phyloP scores from a whole-genome alignment of 805 yeast genomes.

The Hanseniaspora lachancei region DNA sequence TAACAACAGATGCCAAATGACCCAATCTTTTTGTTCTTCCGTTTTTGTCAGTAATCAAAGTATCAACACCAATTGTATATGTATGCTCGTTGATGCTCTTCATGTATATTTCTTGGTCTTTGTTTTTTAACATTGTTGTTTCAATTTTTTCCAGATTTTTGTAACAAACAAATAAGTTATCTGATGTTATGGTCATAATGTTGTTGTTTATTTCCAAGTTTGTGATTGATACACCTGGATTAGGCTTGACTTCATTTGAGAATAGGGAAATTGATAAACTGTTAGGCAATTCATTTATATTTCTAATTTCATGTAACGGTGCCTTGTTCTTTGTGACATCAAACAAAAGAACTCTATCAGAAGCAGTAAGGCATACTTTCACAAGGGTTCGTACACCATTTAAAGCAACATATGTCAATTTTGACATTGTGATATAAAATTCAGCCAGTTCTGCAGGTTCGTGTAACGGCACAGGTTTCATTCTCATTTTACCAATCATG shows the following conservation, averaged over 20 bases:
- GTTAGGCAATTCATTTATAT: constrained; percentile 29
- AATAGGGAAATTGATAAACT: constrained; percentile 29
- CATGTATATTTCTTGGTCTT: constrained; percentile 25
- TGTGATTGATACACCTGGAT: constrained; percentile 51
- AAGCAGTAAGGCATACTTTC: constrained; percentile 38
- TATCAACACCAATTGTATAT: constrained; percentile 8
- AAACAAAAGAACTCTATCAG: constrained; percentile 69
- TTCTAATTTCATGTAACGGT: constrained; percentile 30
- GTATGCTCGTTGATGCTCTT: not conserved
- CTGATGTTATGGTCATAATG: constrained; percentile 58
- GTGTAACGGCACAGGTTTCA: constrained; percentile 23
- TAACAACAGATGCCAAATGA: constrained; percentile 8
- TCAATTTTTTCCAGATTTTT: constrained; percentile 28
- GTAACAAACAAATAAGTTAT: constrained; percentile 66
- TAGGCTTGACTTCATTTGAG: constrained; percentile 27
- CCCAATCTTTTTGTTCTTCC: constrained; percentile 10
- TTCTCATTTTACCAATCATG: constrained; percentile 31
- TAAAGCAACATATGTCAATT: constrained; percentile 38
- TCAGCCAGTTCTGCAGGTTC: constrained; percentile 30
- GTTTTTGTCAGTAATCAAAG: constrained; percentile 6
- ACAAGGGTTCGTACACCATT: constrained; percentile 30
- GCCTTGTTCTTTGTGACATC: constrained; percentile 46
- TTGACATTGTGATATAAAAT: constrained; percentile 57
- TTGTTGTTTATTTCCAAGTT: constrained; percentile 47
- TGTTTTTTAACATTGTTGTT: constrained; percentile 19